Evolutionary conservation across 106 monocot species (phyloP).

Genomic region (Cymbidium sinense): DNA sequence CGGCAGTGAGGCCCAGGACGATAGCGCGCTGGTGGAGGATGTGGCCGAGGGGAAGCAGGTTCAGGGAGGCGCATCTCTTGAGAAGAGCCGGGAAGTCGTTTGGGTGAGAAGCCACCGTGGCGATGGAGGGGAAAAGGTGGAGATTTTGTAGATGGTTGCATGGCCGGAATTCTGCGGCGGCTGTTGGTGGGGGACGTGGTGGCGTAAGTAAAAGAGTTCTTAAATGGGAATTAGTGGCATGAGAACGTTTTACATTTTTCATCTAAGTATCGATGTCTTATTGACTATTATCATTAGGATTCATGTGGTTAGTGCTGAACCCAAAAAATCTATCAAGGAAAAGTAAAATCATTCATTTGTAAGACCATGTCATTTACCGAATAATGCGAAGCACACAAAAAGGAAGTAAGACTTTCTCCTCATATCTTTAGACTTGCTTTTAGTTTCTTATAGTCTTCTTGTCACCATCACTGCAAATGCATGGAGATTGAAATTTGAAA

Average conservation of each 20-base stretch:
- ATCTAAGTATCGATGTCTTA: background rate
- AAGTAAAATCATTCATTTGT: no score
- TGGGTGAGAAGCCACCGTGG: constrained; percentile 6
- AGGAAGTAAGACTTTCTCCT: no score
- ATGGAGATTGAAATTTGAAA: no score
- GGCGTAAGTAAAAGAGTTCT: background rate
- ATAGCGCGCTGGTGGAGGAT: constrained; percentile 40
- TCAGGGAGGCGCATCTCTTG: constrained; percentile 19
- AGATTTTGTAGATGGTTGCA: background rate
- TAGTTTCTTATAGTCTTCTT: no score
- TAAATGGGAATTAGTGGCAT: background rate
- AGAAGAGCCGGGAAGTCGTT: constrained; percentile 25
- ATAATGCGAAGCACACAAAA: no score
- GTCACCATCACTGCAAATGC: no score
- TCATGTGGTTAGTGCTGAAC: no score
- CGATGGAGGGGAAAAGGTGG: background rate
- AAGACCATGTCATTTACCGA: no score
- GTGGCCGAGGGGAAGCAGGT: constrained; percentile 20
- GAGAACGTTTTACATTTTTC: background rate
- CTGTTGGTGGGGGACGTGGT: background rate
- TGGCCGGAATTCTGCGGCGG: background rate
- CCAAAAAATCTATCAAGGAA: no score
- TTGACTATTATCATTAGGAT: no score
- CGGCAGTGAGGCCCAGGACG: constrained; percentile 28
- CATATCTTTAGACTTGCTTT: no score